These are phyloP conservation scores for Tagetes erecta DNA, from an alignment of 129 eudicot species.

Conservation along the genomic window DNA sequence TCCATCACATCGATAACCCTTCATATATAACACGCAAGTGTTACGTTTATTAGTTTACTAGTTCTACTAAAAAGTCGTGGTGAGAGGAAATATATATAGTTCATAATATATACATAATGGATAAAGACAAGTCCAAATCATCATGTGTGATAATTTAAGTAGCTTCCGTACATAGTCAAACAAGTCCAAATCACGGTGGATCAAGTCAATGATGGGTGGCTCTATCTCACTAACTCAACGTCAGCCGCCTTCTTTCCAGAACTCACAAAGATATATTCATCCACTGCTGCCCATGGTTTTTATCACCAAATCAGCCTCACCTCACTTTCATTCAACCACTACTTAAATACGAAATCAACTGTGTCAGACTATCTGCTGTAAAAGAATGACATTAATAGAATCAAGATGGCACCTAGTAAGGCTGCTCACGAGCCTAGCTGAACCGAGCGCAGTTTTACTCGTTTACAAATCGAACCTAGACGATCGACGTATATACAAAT, in stretches of 20 bases:
- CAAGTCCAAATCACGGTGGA: constrained; percentile 25
- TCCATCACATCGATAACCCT: too few species aligned
- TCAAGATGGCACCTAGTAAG: too few species aligned
- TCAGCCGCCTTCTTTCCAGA: constrained; percentile 25
- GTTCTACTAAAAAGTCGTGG: neutral
- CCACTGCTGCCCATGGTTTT: constrained; percentile 15
- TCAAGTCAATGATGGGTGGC: constrained; percentile 16
- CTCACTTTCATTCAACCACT: neutral
- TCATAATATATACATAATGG: neutral
- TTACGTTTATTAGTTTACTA: too few species aligned
- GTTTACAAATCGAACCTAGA: too few species aligned
- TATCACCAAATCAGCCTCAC: neutral
- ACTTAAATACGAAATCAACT: too few species aligned
- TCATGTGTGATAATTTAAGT: constrained; percentile 12
- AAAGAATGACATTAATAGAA: too few species aligned
- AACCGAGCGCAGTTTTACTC: too few species aligned
- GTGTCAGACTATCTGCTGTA: too few species aligned
- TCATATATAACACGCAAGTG: too few species aligned
- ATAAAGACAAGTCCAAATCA: constrained; percentile 8
- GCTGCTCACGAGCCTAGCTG: too few species aligned
- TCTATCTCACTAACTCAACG: constrained; percentile 5
- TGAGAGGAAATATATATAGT: neutral
- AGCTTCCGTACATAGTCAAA: constrained; percentile 19
- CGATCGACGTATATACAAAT: too few species aligned
- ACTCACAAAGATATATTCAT: neutral